phyloP scores from a whole-genome alignment of 176 grass and related monocot genomes.

The Carex parvula region DNA sequence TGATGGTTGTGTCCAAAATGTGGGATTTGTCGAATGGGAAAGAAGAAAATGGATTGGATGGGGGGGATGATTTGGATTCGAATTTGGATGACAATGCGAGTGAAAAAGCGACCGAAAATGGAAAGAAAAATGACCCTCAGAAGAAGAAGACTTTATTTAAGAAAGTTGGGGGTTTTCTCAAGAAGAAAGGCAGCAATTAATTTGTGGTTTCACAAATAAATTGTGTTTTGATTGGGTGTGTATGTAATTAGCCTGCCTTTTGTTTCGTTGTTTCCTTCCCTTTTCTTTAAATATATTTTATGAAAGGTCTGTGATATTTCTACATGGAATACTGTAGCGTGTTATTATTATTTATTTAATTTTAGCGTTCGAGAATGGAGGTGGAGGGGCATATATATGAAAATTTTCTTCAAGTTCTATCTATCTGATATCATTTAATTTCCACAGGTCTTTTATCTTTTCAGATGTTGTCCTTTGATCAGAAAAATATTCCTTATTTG shows the following conservation, averaged over 20 bases:
- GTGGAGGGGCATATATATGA: neutral
- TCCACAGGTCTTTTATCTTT: neutral
- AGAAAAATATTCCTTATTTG: neutral
- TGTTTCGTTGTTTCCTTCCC: neutral
- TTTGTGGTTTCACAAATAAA: conserved; percentile 28
- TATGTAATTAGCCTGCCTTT: conserved; percentile 27
- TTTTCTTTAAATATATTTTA: conserved; percentile 19
- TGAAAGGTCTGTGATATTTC: conserved; percentile 24
- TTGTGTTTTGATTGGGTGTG: conserved; percentile 22
- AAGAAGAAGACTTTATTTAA: conserved; percentile 79
- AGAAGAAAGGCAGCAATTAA: conserved; percentile 66
- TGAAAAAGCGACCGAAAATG: conserved; percentile 46
- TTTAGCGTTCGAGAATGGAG: neutral
- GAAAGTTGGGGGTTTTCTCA: conserved; percentile 79
- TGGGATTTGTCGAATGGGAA: conserved; percentile 41
- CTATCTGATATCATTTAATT: neutral
- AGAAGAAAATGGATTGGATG: conserved; percentile 40
- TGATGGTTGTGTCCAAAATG: conserved; percentile 33
- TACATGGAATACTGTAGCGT: conserved; percentile 25
- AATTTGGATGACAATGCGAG: conserved; percentile 37
- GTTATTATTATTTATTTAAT: conserved; percentile 23
- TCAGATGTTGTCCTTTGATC: conserved; percentile 3
- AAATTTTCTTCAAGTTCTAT: neutral
- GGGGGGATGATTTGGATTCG: conserved; percentile 45
- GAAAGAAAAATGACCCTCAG: conserved; percentile 49